These are phyloP conservation scores for Fusarium hostae DNA, from an alignment of 2,329 filamentous ascomycete genomes.

Conservation along the genomic window DNA sequence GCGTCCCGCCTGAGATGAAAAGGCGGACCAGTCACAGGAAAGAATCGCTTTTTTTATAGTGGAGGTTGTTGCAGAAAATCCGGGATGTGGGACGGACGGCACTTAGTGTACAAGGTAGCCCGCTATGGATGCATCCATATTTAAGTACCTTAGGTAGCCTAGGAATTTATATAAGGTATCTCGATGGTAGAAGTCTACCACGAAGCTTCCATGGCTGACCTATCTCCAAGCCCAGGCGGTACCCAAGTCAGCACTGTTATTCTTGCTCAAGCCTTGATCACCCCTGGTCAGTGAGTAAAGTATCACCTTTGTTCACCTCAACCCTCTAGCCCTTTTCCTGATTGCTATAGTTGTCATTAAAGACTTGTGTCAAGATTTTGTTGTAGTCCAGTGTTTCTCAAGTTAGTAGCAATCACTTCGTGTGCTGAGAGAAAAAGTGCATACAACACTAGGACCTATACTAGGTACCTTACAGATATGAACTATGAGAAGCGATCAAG, in stretches of 20 bases:
- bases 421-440: not conserved
- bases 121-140: not conserved
- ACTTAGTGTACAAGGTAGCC: not conserved
- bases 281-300: not conserved
- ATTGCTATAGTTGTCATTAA: not conserved
- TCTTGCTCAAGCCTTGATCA: not conserved
- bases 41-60: not conserved
- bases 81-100: not conserved
- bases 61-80: slow-evolving; percentile 17
- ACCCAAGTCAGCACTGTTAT: not conserved
- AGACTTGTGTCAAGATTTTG: not conserved
- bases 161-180: not conserved
- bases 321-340: not conserved
- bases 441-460: not conserved
- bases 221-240: not conserved
- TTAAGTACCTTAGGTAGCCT: not conserved
- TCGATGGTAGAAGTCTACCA: not conserved
- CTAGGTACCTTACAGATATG: no score
- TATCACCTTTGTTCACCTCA: no score
- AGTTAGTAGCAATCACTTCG: not conserved
- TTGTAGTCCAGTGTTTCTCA: no score
- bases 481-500: no score
- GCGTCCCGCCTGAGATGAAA: slow-evolving; percentile 1
- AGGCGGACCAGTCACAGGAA: slow-evolving; percentile 20
- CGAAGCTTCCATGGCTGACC: not conserved